Base-by-base conservation (phyloP, 345 rosid genomes). In the Lumnitzera littorea region DNA sequence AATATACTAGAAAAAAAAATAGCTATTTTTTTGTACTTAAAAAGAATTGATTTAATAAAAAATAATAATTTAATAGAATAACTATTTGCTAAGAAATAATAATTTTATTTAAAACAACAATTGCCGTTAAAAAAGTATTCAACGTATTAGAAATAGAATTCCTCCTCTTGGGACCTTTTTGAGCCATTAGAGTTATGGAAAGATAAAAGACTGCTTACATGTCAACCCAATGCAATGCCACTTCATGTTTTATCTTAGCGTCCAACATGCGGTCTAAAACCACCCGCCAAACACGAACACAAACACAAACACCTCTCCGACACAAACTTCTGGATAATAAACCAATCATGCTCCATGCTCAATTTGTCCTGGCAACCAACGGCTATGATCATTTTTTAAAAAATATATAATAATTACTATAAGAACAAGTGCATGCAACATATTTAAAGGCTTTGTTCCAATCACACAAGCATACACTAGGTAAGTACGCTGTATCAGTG, bases 201-300 rank as follows among this genome's bases (percentile, higher is more conserved):
- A 54, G 78, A 80, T 72, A 73, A 29, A 57, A 12, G 7, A 9
- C 31, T 24, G 4, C 13, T 12, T 43, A 76, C 76, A 73, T 78
- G 83, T 69, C 79, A 15, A 2, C 52, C 67, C 9, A 2, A 0
- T 9, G 14, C 2, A 27, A 25, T 15, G 60, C 76, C 79, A 68
- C 15, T 41, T 69, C 74, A 48, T 12, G 76, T 43, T 61, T 66
- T 73, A 78, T 78, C 82, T 20, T 24, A 7, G 54, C 5, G 24
- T 53, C n/a, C 61, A 65, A 62, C 56, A 64, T 56, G 57, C 67
- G 80, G 84, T 53, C 67, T 67, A 62, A 54, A 77, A 47, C 3
- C 51, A 16, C 62, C 47, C 3, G 12, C 9, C 15, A 24, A 52
- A 41, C 66, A 31, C 10, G 2, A 1, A 54, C 50, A 2, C 50